Evolutionary conservation across 2,329 filamentous ascomycete genomes (phyloP).

Genomic region (Penicillium paneum): DNA sequence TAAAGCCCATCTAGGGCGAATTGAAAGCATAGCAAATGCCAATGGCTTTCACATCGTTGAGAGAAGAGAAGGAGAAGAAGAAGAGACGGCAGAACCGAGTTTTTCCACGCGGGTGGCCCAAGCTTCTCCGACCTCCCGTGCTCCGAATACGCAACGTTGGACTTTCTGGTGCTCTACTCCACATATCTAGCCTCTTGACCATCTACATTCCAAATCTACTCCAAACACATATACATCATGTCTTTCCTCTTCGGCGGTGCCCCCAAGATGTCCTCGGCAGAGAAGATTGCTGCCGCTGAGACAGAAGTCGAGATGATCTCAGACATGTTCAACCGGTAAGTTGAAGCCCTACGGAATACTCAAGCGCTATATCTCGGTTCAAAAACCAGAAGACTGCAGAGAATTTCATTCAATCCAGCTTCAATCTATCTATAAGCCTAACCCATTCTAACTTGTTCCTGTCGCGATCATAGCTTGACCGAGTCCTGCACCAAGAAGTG

Average conservation of each 20-base stretch:
- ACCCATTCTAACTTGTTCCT: not conserved
- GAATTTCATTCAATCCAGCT: not conserved
- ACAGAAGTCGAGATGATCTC: constrained; percentile 96
- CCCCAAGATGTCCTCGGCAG: constrained; percentile 85
- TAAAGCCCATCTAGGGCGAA: constrained; percentile 36
- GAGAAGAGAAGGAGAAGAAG: constrained; percentile 13
- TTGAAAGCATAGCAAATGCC: constrained; percentile 37
- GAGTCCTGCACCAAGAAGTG: constrained; percentile 92
- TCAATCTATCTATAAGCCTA: not conserved
- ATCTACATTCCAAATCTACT: constrained; percentile 5
- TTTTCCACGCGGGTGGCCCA: constrained; percentile 26
- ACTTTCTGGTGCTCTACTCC: constrained; percentile 2
- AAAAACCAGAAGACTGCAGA: not conserved
- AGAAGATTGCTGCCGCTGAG: constrained; percentile 96
- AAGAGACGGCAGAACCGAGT: constrained; percentile 19
- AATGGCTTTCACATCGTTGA: constrained; percentile 24
- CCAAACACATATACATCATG: constrained; percentile 49
- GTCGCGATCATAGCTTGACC: constrained; percentile 61
- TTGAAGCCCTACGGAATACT: not conserved
- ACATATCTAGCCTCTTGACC: constrained; percentile 1
- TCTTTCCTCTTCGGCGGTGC: constrained; percentile 69
- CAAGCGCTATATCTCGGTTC: not conserved
- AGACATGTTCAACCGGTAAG: constrained; percentile 96
- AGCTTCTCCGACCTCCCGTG: constrained; percentile 25
- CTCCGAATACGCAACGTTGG: constrained; percentile 13